A percentile compares a stretch with the other conserved stretches of the same genome.
These are phyloP conservation scores for Nicotiana undulata DNA, from an alignment of 257 asterid genomes.

Conservation along the genomic window DNA sequence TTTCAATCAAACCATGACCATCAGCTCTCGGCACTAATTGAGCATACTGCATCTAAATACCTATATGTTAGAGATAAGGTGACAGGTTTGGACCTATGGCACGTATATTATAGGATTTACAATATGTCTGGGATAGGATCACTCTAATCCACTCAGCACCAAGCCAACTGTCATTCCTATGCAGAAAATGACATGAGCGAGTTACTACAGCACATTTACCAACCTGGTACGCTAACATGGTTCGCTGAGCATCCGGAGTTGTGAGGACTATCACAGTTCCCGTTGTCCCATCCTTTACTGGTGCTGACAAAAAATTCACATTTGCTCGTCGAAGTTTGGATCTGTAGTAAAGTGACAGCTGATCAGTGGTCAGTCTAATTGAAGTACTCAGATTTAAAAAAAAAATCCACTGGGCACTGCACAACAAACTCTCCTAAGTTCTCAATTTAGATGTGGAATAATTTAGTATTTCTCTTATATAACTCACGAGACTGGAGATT, in stretches of 20 bases:
- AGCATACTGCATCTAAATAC: neutral
- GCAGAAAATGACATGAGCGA: neutral
- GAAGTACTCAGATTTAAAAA: neutral
- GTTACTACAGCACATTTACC: neutral
- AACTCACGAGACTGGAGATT: neutral
- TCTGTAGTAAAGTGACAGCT: constrained; percentile 26
- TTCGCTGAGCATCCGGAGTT: constrained; percentile 91
- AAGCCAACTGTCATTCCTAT: neutral
- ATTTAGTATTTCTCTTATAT: neutral
- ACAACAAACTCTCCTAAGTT: neutral
- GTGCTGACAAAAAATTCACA: constrained; percentile 79
- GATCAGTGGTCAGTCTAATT: constrained; percentile 2
- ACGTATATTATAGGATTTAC: neutral
- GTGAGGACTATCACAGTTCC: constrained; percentile 97
- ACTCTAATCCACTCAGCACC: neutral
- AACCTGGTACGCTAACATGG: constrained; percentile 98
- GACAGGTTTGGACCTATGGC: neutral
- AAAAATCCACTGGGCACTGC: neutral
- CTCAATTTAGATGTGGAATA: neutral
- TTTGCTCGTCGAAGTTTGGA: constrained; percentile 88
- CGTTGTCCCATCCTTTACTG: constrained; percentile 86
- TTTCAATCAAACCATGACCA: neutral
- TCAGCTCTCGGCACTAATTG: neutral
- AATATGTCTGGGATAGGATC: neutral
- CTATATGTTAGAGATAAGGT: neutral